Percentiles rank a stretch among this genome's conserved stretches.
These are phyloP conservation scores for Leucogyrophana mollusca DNA, from an alignment of 768 basidiomycete genomes.

Conservation along the genomic window DNA sequence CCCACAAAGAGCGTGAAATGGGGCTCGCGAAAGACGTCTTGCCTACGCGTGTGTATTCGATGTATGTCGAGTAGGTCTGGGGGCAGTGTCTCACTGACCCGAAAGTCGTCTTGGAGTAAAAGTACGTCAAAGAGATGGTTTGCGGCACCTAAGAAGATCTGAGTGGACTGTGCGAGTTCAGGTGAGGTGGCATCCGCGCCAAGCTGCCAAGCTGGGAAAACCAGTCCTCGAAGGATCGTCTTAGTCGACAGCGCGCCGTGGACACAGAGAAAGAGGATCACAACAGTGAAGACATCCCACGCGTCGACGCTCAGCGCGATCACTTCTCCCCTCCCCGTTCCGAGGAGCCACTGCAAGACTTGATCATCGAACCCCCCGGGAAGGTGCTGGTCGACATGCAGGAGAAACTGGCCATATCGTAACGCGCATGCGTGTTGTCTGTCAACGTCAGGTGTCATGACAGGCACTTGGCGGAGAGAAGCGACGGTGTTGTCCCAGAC, in stretches of 20 bases:
- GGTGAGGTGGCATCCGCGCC: conserved; percentile 40
- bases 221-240: conserved; percentile 67
- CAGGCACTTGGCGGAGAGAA: conserved; percentile 66
- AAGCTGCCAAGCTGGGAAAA: conserved; percentile 77
- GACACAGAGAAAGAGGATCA: conserved; percentile 63
- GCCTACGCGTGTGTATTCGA: conserved; percentile 64
- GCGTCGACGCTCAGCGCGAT: conserved; percentile 55
- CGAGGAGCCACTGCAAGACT: conserved; percentile 70
- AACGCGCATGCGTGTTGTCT: conserved; percentile 53
- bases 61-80: conserved; percentile 64
- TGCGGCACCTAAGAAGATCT: conserved; percentile 57
- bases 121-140: conserved; percentile 62
- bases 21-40: conserved; percentile 63
- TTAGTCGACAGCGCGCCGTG: conserved; percentile 70
- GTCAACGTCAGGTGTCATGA: conserved; percentile 46
- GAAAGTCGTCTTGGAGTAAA: conserved; percentile 53
- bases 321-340: conserved; percentile 64
- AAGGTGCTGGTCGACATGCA: conserved; percentile 76
- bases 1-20: conserved; percentile 64
- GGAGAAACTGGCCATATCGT: conserved; percentile 68
- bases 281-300: conserved; percentile 65
- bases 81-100: conserved; percentile 35
- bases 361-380: conserved; percentile 69
- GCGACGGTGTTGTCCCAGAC: conserved; percentile 84
- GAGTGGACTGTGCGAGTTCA: conserved; percentile 40